Percentiles rank a stretch among this genome's conserved stretches.
phyloP scores from a whole-genome alignment of 139 green algal species.

The Desmodesmus armatus region DNA sequence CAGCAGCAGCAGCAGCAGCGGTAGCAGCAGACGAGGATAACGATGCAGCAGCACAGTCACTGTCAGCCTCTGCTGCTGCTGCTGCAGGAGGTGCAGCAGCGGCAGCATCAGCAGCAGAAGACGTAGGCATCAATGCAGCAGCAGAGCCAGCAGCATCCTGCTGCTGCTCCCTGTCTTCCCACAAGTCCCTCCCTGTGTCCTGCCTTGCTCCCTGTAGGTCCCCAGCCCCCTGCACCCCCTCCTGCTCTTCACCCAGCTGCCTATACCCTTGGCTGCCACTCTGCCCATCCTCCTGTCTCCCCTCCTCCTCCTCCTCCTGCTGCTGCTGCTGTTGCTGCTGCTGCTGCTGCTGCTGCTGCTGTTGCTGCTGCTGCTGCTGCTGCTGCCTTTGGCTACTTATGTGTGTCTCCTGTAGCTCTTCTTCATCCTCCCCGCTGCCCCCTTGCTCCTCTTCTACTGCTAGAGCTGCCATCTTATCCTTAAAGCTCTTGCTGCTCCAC shows the following conservation, averaged over 20 bases:
- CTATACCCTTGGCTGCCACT: too few species aligned
- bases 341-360: not conserved
- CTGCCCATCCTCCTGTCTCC: too few species aligned
- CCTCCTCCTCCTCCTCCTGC: too few species aligned
- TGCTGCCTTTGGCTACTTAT: not conserved
- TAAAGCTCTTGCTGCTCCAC: slow-evolving; percentile 5
- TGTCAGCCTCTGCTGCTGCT: not conserved
- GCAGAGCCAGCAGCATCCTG: not conserved
- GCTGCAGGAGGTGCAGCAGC: not conserved
- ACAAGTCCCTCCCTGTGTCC: too few species aligned
- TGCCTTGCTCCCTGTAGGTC: too few species aligned
- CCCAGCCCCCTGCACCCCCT: too few species aligned
- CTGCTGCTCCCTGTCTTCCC: too few species aligned
- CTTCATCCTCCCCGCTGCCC: not conserved
- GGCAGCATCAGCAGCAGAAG: not conserved
- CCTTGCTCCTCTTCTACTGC: slow-evolving; percentile 5
- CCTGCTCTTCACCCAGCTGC: too few species aligned
- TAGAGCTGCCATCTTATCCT: not conserved
- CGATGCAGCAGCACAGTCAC: not conserved
- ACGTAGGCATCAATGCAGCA: not conserved
- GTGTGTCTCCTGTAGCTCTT: not conserved
- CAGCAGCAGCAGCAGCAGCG: not conserved
- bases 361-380: not conserved
- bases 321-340: not conserved
- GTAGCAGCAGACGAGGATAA: not conserved